These are phyloP conservation scores for Osmanthus fragrans DNA, from an alignment of 257 asterid species.

Conservation along the genomic window DNA sequence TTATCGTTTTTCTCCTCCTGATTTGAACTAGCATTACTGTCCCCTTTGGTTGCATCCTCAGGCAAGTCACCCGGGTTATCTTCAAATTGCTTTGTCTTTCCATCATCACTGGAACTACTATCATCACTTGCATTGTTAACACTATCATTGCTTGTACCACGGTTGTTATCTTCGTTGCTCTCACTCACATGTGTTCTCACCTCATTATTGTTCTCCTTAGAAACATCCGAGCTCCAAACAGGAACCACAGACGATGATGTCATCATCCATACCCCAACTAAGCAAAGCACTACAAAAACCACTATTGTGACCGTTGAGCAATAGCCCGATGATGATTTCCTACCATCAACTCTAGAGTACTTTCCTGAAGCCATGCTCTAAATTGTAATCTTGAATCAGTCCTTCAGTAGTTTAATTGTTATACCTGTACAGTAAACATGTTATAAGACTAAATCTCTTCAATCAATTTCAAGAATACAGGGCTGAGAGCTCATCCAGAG, in stretches of 20 bases:
- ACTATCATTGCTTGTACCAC: conserved; percentile 26
- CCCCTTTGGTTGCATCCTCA: conserved; percentile 86
- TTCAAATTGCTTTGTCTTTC: conserved; percentile 79
- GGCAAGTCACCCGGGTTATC: conserved; percentile 89
- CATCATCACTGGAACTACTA: conserved; percentile 42
- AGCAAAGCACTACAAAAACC: conserved; percentile 84
- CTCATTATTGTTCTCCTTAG: conserved; percentile 58
- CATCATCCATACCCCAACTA: conserved; percentile 97
- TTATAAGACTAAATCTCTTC: conserved; percentile 17
- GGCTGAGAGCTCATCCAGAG: too few relatives aligned
- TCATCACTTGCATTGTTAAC: conserved; percentile 32
- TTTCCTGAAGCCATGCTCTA: conserved; percentile 78
- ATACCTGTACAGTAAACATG: conserved; percentile 35
- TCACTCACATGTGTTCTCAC: conserved; percentile 42
- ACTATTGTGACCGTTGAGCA: conserved; percentile 74
- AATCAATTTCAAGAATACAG: background rate
- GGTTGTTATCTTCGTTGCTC: conserved; percentile 32
- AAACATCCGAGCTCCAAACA: conserved; percentile 40
- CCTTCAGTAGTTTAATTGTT: conserved; percentile 3
- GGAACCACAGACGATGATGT: conserved; percentile 84
- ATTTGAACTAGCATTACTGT: conserved; percentile 34
- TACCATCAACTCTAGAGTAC: conserved; percentile 85
- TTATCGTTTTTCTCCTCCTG: conserved; percentile 47
- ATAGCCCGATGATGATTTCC: conserved; percentile 67
- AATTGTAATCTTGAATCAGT: conserved; percentile 18